Evolutionary conservation across 2,329 filamentous ascomycete species (phyloP), one percentile per base, ranked within the genome.

Genomic region (Cytospora piceae): DNA sequence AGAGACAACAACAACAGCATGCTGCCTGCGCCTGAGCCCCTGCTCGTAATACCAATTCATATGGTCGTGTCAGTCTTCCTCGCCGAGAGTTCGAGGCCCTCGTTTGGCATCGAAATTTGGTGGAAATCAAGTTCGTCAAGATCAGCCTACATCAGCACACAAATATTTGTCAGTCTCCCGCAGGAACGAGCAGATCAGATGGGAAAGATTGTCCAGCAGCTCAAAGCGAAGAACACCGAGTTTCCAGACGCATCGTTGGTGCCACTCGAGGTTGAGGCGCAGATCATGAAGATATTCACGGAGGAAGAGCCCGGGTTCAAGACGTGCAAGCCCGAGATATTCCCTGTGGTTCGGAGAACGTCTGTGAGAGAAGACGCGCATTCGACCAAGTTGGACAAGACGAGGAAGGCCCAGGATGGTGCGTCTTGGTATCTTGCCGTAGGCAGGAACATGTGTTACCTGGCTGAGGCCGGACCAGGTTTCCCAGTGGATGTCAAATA

Each of bases 41-140:
- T 73, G 9, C 71, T 83, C 37, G 78, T 81, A 58, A 79, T 87
- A 9, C 82, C 84, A 0, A 73, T 86, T 9, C 77, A 80, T 20
- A 80, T 78, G 46, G 77, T 87, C 29, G 81, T 87, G 46, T 82
- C 84, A 2, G 79, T 80, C 2, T 86, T 85, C 68, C 79, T 79
- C 34, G 81, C 83, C 34, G 83, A 86, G 70, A 80, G 79, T 53
- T 78, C 79, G 1, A 78, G 80, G 56, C 79, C 82, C 15, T 79
- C 81, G 8, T 84, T 83, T 54, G 82, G 82, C 7, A 73, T 87
- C 59, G 84, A 87, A 70, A 77, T 86, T 2, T 87, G 84, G 83
- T 87, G 84, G 84, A 81, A 79, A 65, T 80, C 80, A 17, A 72
- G 75, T 20, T 75, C 78, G 64, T 78, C 80, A 2, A 76, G 77